Evolutionary conservation across 345 rosid species (phyloP), one percentile per base, ranked within the genome.

Genomic region (Populus ilicifolia): DNA sequence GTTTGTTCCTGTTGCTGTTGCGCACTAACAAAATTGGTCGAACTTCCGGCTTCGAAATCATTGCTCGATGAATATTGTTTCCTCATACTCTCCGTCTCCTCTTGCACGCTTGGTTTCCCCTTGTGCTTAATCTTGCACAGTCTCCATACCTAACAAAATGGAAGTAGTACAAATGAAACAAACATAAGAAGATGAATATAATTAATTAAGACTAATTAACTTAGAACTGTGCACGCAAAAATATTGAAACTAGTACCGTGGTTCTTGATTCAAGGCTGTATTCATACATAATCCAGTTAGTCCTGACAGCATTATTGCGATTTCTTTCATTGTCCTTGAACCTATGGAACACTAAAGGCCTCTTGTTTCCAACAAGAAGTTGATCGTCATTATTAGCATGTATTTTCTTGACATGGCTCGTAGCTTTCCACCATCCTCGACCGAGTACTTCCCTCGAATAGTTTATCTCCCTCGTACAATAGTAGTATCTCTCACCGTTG

Each of bases 371-470:
- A 27, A 80, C 39, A 14, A 86, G 16, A 23, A 21, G 8, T n/a
- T 75, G 56, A 61, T 72, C 75, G 9, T 27, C 5, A 14, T 69
- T 59, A 56, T 72, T 75, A 9, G 43, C 71, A 59, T 33, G 56
- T 64, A 83, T 43, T 36, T 81, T 80, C 79, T 86, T 84, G 11
- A 86, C 78, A 75, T 84, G 87, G 75, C 89, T 84, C 4, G 89
- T 86, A 1, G 89, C 87, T 72, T 86, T 86, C 89, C 89, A 86
- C 89, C 89, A 86, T 46, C 87, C 89, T 48, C 67, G 71, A 1
- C 89, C 87, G 2, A 25, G 4, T 1, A 86, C 89, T 82, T 84
- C 85, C 13, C 87, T 67, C 0, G 89, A 86, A 23, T 82, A 84
- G 52, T 75, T 80, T n/a, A 21, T 39, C 10, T 73, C 81, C 67